A percentile compares a stretch with the other conserved stretches of the same genome.
Conservation (phyloP, 495 filamentous ascomycete species). For the Aspergillus haitiensis region DNA sequence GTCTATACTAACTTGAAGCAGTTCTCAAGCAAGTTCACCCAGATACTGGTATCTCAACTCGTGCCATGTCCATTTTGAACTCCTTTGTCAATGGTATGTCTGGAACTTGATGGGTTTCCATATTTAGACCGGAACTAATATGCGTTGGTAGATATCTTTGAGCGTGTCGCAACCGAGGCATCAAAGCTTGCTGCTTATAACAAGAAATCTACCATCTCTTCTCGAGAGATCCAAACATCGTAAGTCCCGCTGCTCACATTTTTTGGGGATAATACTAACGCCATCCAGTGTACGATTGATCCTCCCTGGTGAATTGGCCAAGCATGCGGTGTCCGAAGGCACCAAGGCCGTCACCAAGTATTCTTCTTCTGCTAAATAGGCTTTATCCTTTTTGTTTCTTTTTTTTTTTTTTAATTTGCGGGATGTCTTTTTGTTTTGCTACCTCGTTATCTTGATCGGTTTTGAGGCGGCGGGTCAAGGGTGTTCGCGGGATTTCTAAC, state of each 20-base stretch:
- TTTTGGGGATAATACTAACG: slow-evolving; percentile 19
- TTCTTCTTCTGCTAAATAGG: slow-evolving; percentile 98
- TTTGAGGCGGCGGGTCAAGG: slow-evolving; percentile 62
- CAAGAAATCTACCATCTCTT: slow-evolving; percentile 99
- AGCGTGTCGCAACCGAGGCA: slow-evolving; percentile 97
- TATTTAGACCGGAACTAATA: slow-evolving; percentile 9
- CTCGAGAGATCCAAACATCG: slow-evolving; percentile 98
- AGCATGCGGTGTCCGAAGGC: slow-evolving; percentile 98
- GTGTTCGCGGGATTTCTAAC: slow-evolving; percentile 77
- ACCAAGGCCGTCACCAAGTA: slow-evolving; percentile 99
- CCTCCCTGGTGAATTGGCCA: slow-evolving; percentile 96
- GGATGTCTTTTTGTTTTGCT: slow-evolving; percentile 51
- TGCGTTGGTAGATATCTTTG: slow-evolving; percentile 80
- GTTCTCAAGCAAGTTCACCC: slow-evolving; percentile 99
- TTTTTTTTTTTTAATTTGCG: slow-evolving; percentile 45
- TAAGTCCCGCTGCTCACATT: slow-evolving; percentile 38
- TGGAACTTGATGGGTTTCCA: background rate
- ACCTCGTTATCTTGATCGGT: slow-evolving; percentile 59
- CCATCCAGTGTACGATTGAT: slow-evolving; percentile 77
- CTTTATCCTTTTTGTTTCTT: slow-evolving; percentile 42
- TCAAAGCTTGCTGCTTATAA: slow-evolving; percentile 99
- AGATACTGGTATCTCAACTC: slow-evolving; percentile 99
- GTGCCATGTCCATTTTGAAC: slow-evolving; percentile 99
- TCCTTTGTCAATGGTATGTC: slow-evolving; percentile 97
- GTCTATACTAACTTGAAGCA: slow-evolving; percentile 38